Base-by-base conservation (phyloP, 495 filamentous ascomycete species). In the Hypoxylon lienhwacheense region DNA sequence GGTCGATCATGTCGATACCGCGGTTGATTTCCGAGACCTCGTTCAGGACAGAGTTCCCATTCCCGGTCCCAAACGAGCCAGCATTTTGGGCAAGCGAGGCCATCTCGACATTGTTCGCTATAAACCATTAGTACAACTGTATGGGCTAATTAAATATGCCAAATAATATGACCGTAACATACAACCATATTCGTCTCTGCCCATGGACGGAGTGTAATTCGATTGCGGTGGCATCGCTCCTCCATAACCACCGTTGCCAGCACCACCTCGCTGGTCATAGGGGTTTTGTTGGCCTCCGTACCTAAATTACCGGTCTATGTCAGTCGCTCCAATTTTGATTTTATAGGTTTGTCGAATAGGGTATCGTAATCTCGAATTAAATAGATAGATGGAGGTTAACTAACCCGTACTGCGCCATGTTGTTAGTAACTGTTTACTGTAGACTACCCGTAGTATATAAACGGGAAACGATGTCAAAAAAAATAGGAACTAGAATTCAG, bases 11-110 rank as follows among this genome's bases (percentile, higher is more conserved):
- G 56, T 91, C 83, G 55, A 97, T 87, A 26, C 81, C 86, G 40
- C 79, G 77, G 70, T 87, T 84, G 70, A 96, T 85, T 31, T 86
- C 81, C 15, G 80, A 77, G 74, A 89, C 90, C 66, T 95, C 87
- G 70, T 93, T 87, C 36, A 97, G 78, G 61, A 95, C 84, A 31
- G 81, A 79, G 62, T 85, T 90, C 16, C 88, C 82, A 55, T 85
- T 84, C 47, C 57, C 59, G 8, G 71, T 69, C 39, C 66, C 70
- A 49, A 73, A 70, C 35, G 70, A 66, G 33, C 67, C 58, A 6
- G 69, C 72, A 45, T 82, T 81, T 60, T 70, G 66, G 29, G 68
- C 50, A 5, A 88, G 70, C 19, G 83, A 74, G 31, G 70, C 68
- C 85, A 89, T 86, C 70, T 89, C 87, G 71, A 81, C 73, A 42